A percentile compares a stretch with the other conserved stretches of the same genome.
Conservation (phyloP, 2,329 filamentous ascomycete species). For the Aschersonia sp. region DNA sequence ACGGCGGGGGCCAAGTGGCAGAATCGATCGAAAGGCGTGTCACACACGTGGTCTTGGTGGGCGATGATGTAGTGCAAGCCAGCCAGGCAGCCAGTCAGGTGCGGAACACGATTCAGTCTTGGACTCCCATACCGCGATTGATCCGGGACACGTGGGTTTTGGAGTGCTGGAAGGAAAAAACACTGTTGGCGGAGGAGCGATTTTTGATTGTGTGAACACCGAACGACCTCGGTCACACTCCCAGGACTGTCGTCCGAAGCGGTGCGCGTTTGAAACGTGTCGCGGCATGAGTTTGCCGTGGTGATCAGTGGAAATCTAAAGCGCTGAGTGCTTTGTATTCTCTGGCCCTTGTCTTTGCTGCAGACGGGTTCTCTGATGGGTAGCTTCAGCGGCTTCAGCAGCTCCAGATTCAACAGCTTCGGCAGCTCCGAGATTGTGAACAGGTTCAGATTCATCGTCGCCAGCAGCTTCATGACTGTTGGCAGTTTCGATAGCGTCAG, state of each 20-base stretch:
- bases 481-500: no score
- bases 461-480: no score
- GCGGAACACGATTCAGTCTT: slow-evolving; percentile 27
- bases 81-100: slow-evolving; percentile 23
- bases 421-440: no score
- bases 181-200: slow-evolving; percentile 65
- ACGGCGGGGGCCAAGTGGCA: slow-evolving; percentile 50
- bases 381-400: no score
- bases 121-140: slow-evolving; percentile 47
- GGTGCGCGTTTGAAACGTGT: no score
- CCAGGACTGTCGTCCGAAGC: neutral
- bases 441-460: no score
- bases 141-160: slow-evolving; percentile 62
- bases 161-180: slow-evolving; percentile 67
- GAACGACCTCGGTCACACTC: neutral
- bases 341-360: no score
- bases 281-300: no score
- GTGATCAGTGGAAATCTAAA: no score
- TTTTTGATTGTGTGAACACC: slow-evolving; percentile 18
- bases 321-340: no score
- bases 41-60: slow-evolving; percentile 57
- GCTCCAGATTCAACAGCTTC: no score
- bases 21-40: slow-evolving; percentile 33
- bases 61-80: slow-evolving; percentile 22
- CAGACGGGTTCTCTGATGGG: no score